A percentile compares a stretch with the other conserved stretches of the same genome.
Conservation (phyloP, 176 grass and related monocot genomes). For the Cenchrus americanus region DNA sequence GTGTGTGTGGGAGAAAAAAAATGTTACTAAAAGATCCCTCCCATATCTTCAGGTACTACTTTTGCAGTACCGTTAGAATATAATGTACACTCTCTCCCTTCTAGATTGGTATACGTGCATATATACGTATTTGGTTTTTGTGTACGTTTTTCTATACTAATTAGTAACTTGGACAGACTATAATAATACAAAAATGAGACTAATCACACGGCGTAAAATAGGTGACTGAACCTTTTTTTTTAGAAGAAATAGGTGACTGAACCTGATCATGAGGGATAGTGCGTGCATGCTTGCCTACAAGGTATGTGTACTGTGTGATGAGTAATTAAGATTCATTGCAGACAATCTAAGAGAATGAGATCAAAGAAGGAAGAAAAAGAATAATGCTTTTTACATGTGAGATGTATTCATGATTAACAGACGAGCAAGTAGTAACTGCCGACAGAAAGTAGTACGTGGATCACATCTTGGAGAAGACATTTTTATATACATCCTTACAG, state of each 20-base stretch:
- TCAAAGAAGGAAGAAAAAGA: neutral
- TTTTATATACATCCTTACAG: neutral
- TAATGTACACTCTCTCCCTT: no score
- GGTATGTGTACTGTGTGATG: neutral
- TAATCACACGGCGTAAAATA: no score
- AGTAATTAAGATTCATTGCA: neutral
- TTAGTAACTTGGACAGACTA: neutral
- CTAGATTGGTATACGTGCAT: neutral
- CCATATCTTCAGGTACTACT: neutral
- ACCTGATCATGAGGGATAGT: neutral
- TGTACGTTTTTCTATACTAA: no score
- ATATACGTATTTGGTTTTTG: neutral
- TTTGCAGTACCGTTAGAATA: neutral
- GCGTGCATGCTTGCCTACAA: neutral
- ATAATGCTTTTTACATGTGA: neutral
- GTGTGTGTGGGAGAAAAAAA: neutral
- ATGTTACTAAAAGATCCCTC: neutral
- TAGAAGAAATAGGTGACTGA: no score
- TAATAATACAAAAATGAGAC: no score
- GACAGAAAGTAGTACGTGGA: neutral
- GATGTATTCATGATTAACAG: neutral
- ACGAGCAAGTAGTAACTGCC: neutral
- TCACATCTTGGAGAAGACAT: neutral
- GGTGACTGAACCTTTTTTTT: no score
- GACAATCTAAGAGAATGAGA: neutral